Evolutionary conservation across 2,329 filamentous ascomycete species (phyloP), one percentile per base, ranked within the genome.

Genomic region (Leptographium flavum): DNA sequence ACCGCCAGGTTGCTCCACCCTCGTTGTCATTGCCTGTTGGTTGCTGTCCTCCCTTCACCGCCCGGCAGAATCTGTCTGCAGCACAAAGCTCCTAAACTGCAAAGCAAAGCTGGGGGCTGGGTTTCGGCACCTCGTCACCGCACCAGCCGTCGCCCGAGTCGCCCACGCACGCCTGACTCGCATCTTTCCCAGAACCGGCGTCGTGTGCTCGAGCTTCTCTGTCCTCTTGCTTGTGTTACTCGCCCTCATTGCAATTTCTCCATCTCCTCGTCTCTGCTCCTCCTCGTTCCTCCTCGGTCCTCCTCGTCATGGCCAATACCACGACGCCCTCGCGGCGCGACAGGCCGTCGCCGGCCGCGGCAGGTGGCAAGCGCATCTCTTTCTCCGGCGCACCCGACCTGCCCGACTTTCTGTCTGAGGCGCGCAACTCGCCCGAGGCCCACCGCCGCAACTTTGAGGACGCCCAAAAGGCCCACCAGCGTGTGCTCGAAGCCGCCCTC

Each of bases 361-460:
- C 27, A 3, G 33, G 47, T 37, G 37, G 47, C 14, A 45, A 46
- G 45, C 45, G 45, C 19, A 39, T 42, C 7, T 35, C 42, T 3
- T 40, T 50, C 36, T 41, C 49, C 3, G 44, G 45, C n/a, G 49
- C 51, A 19, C 45, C 48, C 2, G 48, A 55, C 9, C 43, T 57
- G 17, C 50, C 55, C 9, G 57, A 60, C 2, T 56, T 58, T 23
- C 48, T 59, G 0, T 46, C 47, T 25, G 56, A 58, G 7, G 50
- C 54, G 35, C 54, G 59, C 27, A 62, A 62, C 44, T 60, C 59
- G 2, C 58, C 58, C 38, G 57, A 56, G 39, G 56, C 56, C 3
- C 58, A 60, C 38, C 51, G 49, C n/a, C 49, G 51, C 23, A 52
- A 59, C 15, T 52, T 58, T 17, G 56, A 59, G 35, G 46, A 52